Percentiles rank a stretch among this genome's conserved stretches.
These are phyloP conservation scores for Suhomyces maxii DNA, from an alignment of 1,139 yeast species.

Conservation along the genomic window DNA sequence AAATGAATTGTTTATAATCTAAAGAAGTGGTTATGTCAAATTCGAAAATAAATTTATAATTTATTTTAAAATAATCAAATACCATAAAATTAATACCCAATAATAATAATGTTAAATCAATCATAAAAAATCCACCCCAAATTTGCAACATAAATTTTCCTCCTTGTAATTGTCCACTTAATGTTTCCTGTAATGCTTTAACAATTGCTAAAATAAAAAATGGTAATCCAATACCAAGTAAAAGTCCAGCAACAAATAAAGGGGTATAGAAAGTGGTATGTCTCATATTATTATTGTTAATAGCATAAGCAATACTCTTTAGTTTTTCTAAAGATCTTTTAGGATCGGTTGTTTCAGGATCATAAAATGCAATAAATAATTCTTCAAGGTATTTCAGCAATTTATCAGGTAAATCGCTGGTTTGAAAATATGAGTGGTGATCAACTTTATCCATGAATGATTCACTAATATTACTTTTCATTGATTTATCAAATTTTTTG, in stretches of 20 bases:
- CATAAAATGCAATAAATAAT: slow-evolving; percentile 65
- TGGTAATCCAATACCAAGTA: slow-evolving; percentile 72
- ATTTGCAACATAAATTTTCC: slow-evolving; percentile 69
- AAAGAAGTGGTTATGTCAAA: slow-evolving; percentile 72
- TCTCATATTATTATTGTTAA: slow-evolving; percentile 31
- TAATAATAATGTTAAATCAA: slow-evolving; percentile 57
- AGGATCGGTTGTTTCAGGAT: slow-evolving; percentile 60
- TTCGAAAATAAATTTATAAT: slow-evolving; percentile 91
- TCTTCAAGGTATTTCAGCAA: slow-evolving; percentile 65
- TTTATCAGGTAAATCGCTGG: slow-evolving; percentile 67
- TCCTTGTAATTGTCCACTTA: slow-evolving; percentile 44
- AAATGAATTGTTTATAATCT: slow-evolving; percentile 62
- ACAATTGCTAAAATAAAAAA: slow-evolving; percentile 54
- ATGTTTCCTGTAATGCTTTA: slow-evolving; percentile 45
- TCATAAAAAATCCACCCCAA: slow-evolving; percentile 87
- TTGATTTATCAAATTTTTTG: slow-evolving; percentile 84
- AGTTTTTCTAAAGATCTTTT: slow-evolving; percentile 75
- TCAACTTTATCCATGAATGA: slow-evolving; percentile 62
- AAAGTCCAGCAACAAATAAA: slow-evolving; percentile 61
- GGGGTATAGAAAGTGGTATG: slow-evolving; percentile 38
- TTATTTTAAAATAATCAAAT: slow-evolving; percentile 75
- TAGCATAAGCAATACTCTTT: slow-evolving; percentile 49
- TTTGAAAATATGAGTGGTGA: slow-evolving; percentile 54
- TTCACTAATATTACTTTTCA: slow-evolving; percentile 48
- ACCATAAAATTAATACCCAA: slow-evolving; percentile 70